Evolutionary conservation across 331 rosid genomes (phyloP), one percentile per base, ranked within the genome.

Genomic region (Quercus lobata): DNA sequence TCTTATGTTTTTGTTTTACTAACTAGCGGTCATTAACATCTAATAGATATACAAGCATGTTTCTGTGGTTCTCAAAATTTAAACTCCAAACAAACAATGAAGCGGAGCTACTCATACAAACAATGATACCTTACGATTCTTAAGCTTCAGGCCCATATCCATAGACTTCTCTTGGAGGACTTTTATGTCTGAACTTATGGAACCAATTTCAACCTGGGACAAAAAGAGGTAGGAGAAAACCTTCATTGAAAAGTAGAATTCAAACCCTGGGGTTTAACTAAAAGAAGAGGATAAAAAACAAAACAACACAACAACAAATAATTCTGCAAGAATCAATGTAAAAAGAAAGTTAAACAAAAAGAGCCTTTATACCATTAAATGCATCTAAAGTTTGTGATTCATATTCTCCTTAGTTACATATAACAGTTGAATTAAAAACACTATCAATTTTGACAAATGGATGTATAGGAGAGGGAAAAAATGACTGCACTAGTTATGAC

Each of bases 111-210:
- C 27, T 57, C 34, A 21, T 56, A n/a, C n/a, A 75, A 84, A 46
- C 24, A 66, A 69, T 52, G 81, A 60, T 91, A 94, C 98, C 99
- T 95, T 95, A 81, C 98, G 99, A 88, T 93, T 95, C 91, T 95
- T 93, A 76, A 95, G 92, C 90, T 92, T 88, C 80, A 93, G 81
- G 69, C 97, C 97, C 97, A 95, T 95, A 82, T 92, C 99, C 96
- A 93, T 90, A 77, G 99, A 95, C 87, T 93, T 95, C 92, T 93
- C 98, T 78, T 95, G 99, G 72, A 95, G 97, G 79, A 95, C 84
- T 80, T 91, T 95, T 80, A 95, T 95, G 86, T 95, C 97, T 58
- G 94, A 87, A 83, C 97, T 90, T 63, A 92, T 92, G 37, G 97
- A 92, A 84, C 99, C 99, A 87, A 95, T 95, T 85, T 95, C 98